Evolutionary conservation across 495 filamentous ascomycete genomes (phyloP).

Genomic region (Astrocystis sublimbata): DNA sequence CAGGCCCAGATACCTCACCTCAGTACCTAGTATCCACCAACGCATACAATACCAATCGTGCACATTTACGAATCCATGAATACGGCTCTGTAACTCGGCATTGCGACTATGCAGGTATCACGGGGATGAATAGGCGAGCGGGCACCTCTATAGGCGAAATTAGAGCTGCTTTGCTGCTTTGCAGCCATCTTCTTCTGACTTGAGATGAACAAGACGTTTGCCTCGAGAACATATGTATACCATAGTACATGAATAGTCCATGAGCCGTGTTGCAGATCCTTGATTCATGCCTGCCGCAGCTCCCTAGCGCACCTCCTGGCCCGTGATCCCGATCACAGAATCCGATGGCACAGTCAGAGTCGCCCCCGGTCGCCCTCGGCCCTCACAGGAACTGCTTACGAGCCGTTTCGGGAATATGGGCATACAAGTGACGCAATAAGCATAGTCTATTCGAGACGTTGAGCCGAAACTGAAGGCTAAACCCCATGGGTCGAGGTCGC

Average conservation of each 20-base stretch:
- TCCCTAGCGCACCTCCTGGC: neutral
- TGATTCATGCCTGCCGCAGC: neutral
- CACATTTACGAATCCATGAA: neutral
- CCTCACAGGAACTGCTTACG: neutral
- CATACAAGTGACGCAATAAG: conserved; percentile 5
- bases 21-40: too few relatives aligned
- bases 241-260: too few relatives aligned
- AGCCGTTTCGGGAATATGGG: neutral
- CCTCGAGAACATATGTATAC: neutral
- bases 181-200: neutral
- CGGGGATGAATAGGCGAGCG: neutral
- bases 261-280: neutral
- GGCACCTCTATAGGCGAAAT: too few relatives aligned
- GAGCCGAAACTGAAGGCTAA: neutral
- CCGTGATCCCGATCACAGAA: neutral
- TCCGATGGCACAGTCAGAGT: too few relatives aligned
- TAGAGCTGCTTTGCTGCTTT: neutral
- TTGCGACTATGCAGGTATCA: neutral
- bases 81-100: neutral
- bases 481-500: neutral
- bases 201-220: neutral
- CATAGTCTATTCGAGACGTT: neutral
- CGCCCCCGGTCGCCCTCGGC: too few relatives aligned
- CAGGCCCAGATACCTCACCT: too few relatives aligned
- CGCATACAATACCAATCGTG: too few relatives aligned